These are phyloP conservation scores for Ogataea kodamae DNA, from an alignment of 805 yeast genomes.

Conservation along the genomic window DNA sequence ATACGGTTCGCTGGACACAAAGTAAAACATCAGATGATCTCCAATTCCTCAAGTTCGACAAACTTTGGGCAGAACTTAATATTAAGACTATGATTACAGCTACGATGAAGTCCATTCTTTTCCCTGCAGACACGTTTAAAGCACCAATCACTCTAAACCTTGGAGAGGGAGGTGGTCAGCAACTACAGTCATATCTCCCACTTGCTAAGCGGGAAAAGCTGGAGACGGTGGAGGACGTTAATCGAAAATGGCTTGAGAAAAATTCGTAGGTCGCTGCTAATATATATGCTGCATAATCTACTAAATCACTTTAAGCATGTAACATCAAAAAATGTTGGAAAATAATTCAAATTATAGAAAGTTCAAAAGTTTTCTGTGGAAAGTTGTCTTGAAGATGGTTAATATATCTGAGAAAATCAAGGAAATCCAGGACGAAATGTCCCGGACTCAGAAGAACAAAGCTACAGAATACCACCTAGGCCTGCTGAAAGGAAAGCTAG, in stretches of 20 bases:
- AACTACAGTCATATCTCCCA: conserved; percentile 54
- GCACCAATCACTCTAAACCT: conserved; percentile 35
- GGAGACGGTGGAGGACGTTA: conserved; percentile 67
- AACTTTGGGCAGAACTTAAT: conserved; percentile 52
- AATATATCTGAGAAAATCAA: conserved; percentile 64
- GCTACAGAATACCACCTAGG: conserved; percentile 98
- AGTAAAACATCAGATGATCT: conserved; percentile 35
- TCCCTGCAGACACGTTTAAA: neutral
- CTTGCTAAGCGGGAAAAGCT: conserved; percentile 52
- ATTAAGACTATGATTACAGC: conserved; percentile 52
- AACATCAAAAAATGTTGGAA: no score
- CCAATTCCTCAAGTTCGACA: conserved; percentile 43
- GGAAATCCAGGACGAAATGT: conserved; percentile 88
- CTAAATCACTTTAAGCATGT: no score
- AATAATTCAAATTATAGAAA: no score
- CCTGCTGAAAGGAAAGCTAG: conserved; percentile 88
- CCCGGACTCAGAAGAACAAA: conserved; percentile 94
- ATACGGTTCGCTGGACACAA: conserved; percentile 61
- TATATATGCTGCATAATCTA: neutral
- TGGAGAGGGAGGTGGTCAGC: conserved; percentile 78
- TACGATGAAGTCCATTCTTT: conserved; percentile 42
- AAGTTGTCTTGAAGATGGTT: conserved; percentile 33
- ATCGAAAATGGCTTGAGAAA: conserved; percentile 55
- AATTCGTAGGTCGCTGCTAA: conserved; percentile 7
- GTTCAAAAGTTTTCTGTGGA: no score